Evolutionary conservation across 2,329 filamentous ascomycete genomes (phyloP), one percentile per base, ranked within the genome.

Genomic region (Teratosphaeriaceae sp.): DNA sequence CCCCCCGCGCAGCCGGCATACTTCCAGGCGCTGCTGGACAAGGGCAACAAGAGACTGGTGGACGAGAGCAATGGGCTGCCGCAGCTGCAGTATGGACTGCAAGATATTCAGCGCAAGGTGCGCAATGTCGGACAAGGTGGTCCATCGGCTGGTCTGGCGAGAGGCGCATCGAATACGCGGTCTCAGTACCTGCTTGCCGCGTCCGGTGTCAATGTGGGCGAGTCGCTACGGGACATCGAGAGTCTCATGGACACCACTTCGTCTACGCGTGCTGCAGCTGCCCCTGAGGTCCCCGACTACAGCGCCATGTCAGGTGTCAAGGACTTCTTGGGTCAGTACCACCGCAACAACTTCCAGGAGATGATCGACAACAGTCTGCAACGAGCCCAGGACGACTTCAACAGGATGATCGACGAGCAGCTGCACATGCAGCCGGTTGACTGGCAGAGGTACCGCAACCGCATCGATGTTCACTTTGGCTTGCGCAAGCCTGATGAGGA

Each of bases 391-490:
- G 80, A 82, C 43, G 92, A 97, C 60, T 97, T 98, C 62, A 89
- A 98, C 62, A 78, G 79, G 47, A 97, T 95, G 63, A 74, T 98
- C 43, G 89, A 97, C 62, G 89, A 96, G 57, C 94, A 94, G 60
- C 82, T 97, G 38, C 87, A 42, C 21, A 88, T 22, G 59, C 53
- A 42, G n/a, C 29, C 29, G 18, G 83, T 94, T 71, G 88, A 97
- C 63, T 97, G 92, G 89, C 89, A 96, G 55, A 83, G 85, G 13
- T 90, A 97, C 68, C 83, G 90, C 49, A 87, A 85, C 65, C 82
- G 82, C 52, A 95, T 98, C 51, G 97, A 96, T 66, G 82, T 95
- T 58, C 92, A 98, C 65, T 97, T 98, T 64, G 92, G 92, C 12
- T 84, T 98, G 13, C 73, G 70, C 33, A 70, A 66, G 49, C 69